phyloP scores from a whole-genome alignment of 306 rosid genomes.

The Prunus mume region DNA sequence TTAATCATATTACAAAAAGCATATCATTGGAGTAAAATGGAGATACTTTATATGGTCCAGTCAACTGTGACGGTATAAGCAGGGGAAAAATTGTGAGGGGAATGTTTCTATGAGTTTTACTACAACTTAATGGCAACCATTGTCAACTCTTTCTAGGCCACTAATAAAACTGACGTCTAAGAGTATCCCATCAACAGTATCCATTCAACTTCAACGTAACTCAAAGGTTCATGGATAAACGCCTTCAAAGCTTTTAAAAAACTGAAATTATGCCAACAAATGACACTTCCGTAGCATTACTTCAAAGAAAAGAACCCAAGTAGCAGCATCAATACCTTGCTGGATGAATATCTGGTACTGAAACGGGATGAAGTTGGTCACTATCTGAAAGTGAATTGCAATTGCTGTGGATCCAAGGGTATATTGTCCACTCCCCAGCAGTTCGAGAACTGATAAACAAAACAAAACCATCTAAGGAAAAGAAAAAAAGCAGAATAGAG shows the following conservation, averaged over 20 bases:
- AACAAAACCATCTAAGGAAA: slow-evolving; percentile 18
- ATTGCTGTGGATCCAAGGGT: slow-evolving; percentile 95
- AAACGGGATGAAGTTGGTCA: slow-evolving; percentile 85
- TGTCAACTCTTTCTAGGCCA: background rate
- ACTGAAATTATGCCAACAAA: background rate
- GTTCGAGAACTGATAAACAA: slow-evolving; percentile 49
- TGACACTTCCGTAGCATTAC: background rate
- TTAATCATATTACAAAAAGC: no score
- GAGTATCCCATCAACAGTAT: background rate
- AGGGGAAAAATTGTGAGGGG: no score
- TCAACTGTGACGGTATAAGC: no score
- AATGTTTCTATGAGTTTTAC: no score
- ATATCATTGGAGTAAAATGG: no score
- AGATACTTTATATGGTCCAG: no score
- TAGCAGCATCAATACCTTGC: slow-evolving; percentile 61
- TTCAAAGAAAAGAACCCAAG: background rate
- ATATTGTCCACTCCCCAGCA: slow-evolving; percentile 81
- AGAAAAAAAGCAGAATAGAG: background rate
- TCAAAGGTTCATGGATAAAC: background rate
- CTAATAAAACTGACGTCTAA: background rate
- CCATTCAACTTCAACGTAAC: background rate
- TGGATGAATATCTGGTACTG: slow-evolving; percentile 92
- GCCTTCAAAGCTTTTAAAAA: background rate
- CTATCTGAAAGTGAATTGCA: slow-evolving; percentile 79
- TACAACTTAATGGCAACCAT: no score